These are phyloP conservation scores for Phytophthora pistaciae DNA, from an alignment of 352 stramenopile genomes.

Conservation along the genomic window DNA sequence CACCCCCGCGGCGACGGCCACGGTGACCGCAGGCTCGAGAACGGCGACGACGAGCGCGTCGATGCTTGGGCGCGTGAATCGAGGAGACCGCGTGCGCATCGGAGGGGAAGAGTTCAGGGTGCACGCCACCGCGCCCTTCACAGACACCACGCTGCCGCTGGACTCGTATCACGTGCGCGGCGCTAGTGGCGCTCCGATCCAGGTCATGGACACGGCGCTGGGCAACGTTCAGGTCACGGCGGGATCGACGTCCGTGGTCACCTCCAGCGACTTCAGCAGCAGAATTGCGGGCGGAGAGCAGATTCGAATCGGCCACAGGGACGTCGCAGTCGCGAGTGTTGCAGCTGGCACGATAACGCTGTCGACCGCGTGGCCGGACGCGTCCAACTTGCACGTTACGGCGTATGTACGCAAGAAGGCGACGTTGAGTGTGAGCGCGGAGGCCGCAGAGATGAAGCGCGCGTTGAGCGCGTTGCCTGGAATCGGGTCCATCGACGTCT, in stretches of 20 bases:
- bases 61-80: conserved; percentile 77
- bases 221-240: conserved; percentile 63
- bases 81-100: conserved; percentile 68
- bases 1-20: conserved; percentile 45
- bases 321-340: conserved; percentile 57
- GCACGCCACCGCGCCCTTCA: conserved; percentile 75
- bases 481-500: conserved; percentile 64
- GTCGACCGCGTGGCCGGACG: conserved; percentile 52
- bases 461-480: conserved; percentile 57
- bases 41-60: conserved; percentile 47
- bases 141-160: conserved; percentile 67
- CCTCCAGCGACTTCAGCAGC: conserved; percentile 51
- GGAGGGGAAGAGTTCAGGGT: conserved; percentile 68
- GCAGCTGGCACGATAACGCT: conserved; percentile 44
- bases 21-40: conserved; percentile 58
- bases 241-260: conserved; percentile 44
- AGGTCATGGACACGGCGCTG: conserved; percentile 70
- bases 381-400: conserved; percentile 57
- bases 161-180: conserved; percentile 77
- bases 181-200: conserved; percentile 35
- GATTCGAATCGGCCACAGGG: conserved; percentile 60
- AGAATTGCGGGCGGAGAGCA: conserved; percentile 52
- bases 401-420: conserved; percentile 77
- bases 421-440: conserved; percentile 55
- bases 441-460: conserved; percentile 59